Evolutionary conservation across 768 basidiomycete genomes (phyloP), one percentile per base, ranked within the genome.

Genomic region (Serpula lacrymans): DNA sequence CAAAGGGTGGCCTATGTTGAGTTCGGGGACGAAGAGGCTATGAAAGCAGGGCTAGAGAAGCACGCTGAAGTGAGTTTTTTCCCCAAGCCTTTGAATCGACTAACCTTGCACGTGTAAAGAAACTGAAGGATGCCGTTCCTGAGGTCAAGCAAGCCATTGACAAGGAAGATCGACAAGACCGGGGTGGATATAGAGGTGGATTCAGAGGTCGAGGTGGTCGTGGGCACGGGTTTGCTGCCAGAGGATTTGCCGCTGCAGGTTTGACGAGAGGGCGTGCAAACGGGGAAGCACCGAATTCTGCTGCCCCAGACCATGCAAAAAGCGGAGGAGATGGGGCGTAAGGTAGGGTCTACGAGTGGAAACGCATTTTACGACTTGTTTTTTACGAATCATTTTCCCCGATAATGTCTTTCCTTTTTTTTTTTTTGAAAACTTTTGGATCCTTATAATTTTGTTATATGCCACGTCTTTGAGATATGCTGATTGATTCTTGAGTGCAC

Each of bases 21-120:
- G 55, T 96, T 95, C 62, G 84, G 80, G 4, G 87, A 89, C 51
- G 90, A 94, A 53, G 87, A 85, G 33, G 71, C 81, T 8, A 88
- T 93, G 87, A 87, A 79, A 51, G 75, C 70, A 14, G 92, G 84
- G 0, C 64, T 94, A 16, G 81, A 77, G 32, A 85, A 81, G 52
- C 84, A 88, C 48, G 75, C 72, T 18, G 80, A 82, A 61, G 90
- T 91, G 47, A 43, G 74, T 63, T 17, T 13, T 21, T 25, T 13
- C 21, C 5, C 6, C 18, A 20, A 25, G 29, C 29, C 37, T 40
- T 20, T 25, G 6, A 11, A 33, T 41, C 17, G 6, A 22, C 46
- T 58, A 25, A 50, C 41, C 13, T 34, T 25, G 39, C 25, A 33
- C 21, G 25, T 22, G 34, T 38, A 26, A 50, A 90, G 88, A 84